Evolutionary conservation across 1,284 basidiomycete species (phyloP).

Genomic region (Ustilago bromivora): DNA sequence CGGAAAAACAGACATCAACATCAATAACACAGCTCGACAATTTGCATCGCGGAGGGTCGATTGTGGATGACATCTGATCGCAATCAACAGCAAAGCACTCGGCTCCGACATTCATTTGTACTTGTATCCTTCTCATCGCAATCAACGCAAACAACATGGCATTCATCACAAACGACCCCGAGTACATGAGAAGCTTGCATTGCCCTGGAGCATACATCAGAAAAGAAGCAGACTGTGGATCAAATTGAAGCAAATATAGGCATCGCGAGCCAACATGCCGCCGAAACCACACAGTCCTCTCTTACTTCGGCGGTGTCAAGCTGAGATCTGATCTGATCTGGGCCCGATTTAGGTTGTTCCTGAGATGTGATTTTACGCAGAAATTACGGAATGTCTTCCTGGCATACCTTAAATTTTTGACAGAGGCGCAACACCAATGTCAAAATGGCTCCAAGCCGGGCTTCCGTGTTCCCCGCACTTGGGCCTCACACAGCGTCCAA

Average conservation of each 20-base stretch:
- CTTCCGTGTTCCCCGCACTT: background rate
- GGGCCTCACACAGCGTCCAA: background rate
- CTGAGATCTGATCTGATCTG: background rate
- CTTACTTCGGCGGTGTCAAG: background rate
- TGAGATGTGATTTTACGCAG: constrained; percentile 3
- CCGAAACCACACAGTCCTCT: background rate
- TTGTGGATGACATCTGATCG: constrained; percentile 36
- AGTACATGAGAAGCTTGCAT: background rate
- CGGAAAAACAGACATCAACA: constrained; percentile 36
- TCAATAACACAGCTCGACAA: constrained; percentile 55
- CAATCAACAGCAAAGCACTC: background rate
- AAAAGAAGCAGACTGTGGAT: no score
- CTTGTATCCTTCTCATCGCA: constrained; percentile 3
- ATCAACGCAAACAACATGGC: constrained; percentile 1
- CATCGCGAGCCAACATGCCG: no score
- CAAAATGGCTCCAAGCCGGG: constrained; percentile 1
- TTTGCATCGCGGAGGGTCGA: constrained; percentile 46
- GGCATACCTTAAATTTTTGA: constrained; percentile 2
- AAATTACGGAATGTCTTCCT: background rate
- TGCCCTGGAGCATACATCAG: background rate
- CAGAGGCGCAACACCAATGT: background rate
- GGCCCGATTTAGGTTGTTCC: background rate
- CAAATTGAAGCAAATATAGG: no score
- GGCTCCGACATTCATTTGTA: constrained; percentile 6
- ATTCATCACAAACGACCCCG: background rate